phyloP scores from a whole-genome alignment of 2,329 filamentous ascomycete genomes.

The Fusarium beomiforme region DNA sequence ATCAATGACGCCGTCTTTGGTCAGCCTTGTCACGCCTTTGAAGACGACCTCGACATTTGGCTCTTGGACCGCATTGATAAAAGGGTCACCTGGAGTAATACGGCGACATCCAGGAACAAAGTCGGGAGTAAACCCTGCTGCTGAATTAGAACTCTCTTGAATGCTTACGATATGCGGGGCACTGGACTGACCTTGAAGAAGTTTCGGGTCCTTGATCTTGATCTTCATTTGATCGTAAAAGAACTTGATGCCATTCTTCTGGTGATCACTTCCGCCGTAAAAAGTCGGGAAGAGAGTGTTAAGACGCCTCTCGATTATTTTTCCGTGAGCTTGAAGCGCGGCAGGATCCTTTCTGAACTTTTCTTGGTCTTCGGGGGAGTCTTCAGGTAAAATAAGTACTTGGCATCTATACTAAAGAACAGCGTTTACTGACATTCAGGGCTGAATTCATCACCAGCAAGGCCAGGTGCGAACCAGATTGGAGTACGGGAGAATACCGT shows the following conservation, averaged over 20 bases:
- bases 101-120: background rate
- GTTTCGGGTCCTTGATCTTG: background rate
- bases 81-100: background rate
- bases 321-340: background rate
- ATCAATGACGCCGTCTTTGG: background rate
- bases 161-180: background rate
- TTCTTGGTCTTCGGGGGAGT: background rate
- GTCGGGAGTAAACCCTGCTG: background rate
- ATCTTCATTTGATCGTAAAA: background rate
- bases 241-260: background rate
- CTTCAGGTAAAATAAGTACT: accelerated
- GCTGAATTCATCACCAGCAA: background rate
- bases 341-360: background rate
- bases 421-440: background rate
- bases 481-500: background rate
- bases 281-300: background rate
- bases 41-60: background rate
- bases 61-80: background rate
- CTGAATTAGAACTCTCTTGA: background rate
- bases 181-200: background rate
- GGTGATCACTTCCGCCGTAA: background rate
- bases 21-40: background rate
- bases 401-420: background rate
- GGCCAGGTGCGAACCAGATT: background rate
- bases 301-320: background rate